Conservation (phyloP, 371 early-diverging fungal species). For the Lichtheimia corymbifera region DNA sequence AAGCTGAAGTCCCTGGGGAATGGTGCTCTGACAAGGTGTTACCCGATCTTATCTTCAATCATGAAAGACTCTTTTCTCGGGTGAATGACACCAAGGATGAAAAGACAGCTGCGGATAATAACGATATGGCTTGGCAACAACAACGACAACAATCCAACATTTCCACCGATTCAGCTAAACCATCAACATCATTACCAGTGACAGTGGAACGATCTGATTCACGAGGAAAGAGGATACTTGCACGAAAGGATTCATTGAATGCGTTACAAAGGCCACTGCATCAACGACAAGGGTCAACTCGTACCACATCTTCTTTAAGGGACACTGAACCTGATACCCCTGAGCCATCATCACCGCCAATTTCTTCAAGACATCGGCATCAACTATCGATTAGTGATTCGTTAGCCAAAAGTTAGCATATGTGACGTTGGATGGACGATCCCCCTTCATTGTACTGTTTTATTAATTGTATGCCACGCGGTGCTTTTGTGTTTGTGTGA, state of each 20-base stretch:
- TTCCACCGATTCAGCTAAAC: not conserved
- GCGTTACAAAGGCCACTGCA: not conserved
- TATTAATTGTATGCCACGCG: no score
- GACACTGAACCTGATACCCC: not conserved
- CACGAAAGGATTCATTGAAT: constrained; percentile 7
- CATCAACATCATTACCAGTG: no score
- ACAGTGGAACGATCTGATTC: constrained; percentile 1
- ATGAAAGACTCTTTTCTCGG: constrained; percentile 35
- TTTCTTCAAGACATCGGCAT: not conserved
- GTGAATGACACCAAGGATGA: not conserved
- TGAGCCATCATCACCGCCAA: constrained; percentile 7
- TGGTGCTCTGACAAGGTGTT: constrained; percentile 50
- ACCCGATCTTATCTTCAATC: constrained; percentile 43
- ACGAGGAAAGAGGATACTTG: constrained; percentile 5
- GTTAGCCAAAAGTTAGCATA: no score
- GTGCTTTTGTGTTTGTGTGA: no score
- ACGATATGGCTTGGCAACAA: not conserved
- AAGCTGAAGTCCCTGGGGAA: constrained; percentile 24
- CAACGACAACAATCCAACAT: not conserved
- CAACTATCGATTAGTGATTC: not conserved
- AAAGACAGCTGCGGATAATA: not conserved
- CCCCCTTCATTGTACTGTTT: no score
- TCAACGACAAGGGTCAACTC: not conserved
- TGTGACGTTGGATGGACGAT: no score
- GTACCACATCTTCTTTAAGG: not conserved